A percentile compares a stretch with the other conserved stretches of the same genome.
Evolutionary conservation across 2,329 filamentous ascomycete genomes (phyloP).

Genomic region (Fusarium abutilonis): DNA sequence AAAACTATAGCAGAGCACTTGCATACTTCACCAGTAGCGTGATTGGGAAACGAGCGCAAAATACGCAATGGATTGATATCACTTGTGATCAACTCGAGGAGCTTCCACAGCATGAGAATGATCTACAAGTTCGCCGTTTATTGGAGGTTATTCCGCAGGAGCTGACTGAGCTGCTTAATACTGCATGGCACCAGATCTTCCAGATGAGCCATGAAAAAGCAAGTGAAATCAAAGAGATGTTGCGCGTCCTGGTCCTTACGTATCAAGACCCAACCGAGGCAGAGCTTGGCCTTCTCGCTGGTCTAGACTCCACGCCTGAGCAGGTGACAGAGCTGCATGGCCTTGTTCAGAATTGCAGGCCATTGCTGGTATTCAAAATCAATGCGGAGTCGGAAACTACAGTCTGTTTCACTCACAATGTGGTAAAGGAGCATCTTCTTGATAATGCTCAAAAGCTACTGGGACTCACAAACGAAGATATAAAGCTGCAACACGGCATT

Average conservation of each 20-base stretch:
- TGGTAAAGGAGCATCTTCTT: slow-evolving; percentile 53
- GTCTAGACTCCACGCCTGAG: slow-evolving; percentile 46
- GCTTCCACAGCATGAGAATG: slow-evolving; percentile 50
- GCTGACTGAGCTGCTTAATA: slow-evolving; percentile 50
- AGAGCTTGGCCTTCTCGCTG: slow-evolving; percentile 53
- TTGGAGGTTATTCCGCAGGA: slow-evolving; percentile 55
- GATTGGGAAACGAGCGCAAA: slow-evolving; percentile 55
- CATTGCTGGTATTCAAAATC: slow-evolving; percentile 44
- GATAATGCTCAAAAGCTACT: slow-evolving; percentile 50
- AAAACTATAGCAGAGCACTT: slow-evolving; percentile 55
- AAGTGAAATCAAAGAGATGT: slow-evolving; percentile 55
- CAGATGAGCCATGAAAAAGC: slow-evolving; percentile 45
- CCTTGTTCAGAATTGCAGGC: slow-evolving; percentile 53
- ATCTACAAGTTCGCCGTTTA: slow-evolving; percentile 52
- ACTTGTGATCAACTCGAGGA: slow-evolving; percentile 55
- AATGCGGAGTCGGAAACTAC: slow-evolving; percentile 40
- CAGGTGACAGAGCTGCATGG: slow-evolving; percentile 49
- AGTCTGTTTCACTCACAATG: slow-evolving; percentile 27
- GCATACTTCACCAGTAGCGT: slow-evolving; percentile 55
- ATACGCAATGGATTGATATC: slow-evolving; percentile 57
- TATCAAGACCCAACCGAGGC: slow-evolving; percentile 54
- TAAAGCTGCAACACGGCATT: slow-evolving; percentile 55
- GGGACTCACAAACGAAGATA: slow-evolving; percentile 51
- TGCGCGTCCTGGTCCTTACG: slow-evolving; percentile 54
- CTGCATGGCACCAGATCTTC: slow-evolving; percentile 53